phyloP scores from a whole-genome alignment of 2,329 filamentous ascomycete genomes.

The Colletotrichum magnum region DNA sequence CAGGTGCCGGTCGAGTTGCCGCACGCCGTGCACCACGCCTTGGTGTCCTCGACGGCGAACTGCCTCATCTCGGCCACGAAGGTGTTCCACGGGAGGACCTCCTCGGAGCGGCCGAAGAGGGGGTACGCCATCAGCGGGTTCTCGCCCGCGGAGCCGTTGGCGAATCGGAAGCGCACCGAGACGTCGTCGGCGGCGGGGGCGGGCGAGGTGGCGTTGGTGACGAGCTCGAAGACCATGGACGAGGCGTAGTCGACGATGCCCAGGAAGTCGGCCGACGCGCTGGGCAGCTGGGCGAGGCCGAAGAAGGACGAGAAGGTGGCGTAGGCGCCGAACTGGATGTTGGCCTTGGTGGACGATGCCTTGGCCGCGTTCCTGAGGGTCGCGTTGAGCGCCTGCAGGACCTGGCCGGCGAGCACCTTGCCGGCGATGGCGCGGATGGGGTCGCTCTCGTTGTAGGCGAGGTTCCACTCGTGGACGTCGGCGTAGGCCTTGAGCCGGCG shows the following conservation, averaged over 20 bases:
- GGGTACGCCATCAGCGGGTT: slow-evolving; percentile 68
- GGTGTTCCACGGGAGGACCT: slow-evolving; percentile 75
- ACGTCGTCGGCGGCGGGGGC: slow-evolving; percentile 63
- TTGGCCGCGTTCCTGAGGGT: slow-evolving; percentile 57
- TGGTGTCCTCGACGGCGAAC: slow-evolving; percentile 76
- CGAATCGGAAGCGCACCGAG: slow-evolving; percentile 72
- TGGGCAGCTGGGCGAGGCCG: slow-evolving; percentile 67
- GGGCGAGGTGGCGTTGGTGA: slow-evolving; percentile 66
- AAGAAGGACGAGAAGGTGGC: slow-evolving; percentile 75
- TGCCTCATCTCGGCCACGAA: slow-evolving; percentile 75
- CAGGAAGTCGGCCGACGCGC: slow-evolving; percentile 73
- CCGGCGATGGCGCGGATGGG: slow-evolving; percentile 71
- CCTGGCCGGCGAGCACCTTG: slow-evolving; percentile 69
- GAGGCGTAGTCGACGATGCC: slow-evolving; percentile 89
- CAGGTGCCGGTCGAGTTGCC: slow-evolving; percentile 80
- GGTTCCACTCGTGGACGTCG: slow-evolving; percentile 83
- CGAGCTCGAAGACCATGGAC: slow-evolving; percentile 83
- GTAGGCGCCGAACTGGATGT: slow-evolving; percentile 73
- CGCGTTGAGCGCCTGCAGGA: slow-evolving; percentile 66
- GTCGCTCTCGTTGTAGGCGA: slow-evolving; percentile 86
- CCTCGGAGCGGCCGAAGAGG: slow-evolving; percentile 70
- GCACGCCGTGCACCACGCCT: slow-evolving; percentile 82
- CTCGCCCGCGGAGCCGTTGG: slow-evolving; percentile 68
- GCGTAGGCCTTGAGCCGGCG: slow-evolving; percentile 80
- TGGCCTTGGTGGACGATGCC: slow-evolving; percentile 62